A percentile compares a stretch with the other conserved stretches of the same genome.
phyloP scores from a whole-genome alignment of 495 filamentous ascomycete species.

The Penicillium subrubescens region DNA sequence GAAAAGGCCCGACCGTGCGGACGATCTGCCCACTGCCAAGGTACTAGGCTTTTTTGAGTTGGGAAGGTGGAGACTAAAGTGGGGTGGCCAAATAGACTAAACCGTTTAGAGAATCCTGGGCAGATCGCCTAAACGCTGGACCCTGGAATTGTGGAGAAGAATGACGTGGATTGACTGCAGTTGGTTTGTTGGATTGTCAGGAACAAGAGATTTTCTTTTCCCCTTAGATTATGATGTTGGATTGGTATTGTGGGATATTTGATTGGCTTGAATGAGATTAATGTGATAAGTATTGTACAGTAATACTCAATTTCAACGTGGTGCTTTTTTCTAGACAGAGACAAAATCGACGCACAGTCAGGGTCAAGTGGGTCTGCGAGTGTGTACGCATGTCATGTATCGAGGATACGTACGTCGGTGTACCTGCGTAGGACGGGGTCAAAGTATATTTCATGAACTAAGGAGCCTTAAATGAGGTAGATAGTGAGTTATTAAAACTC shows the following conservation, averaged over 20 bases:
- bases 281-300: too few species aligned
- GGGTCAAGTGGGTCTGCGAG: background rate
- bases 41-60: background rate
- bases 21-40: constrained; percentile 2
- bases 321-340: background rate
- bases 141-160: background rate
- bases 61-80: background rate
- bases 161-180: background rate
- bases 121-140: background rate
- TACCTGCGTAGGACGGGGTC: background rate
- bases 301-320: background rate
- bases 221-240: background rate
- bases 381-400: background rate
- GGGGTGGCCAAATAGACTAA: background rate
- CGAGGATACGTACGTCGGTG: background rate
- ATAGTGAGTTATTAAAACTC: too few species aligned
- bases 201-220: too few species aligned
- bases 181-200: background rate
- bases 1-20: background rate
- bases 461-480: too few species aligned
- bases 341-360: background rate
- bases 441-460: background rate
- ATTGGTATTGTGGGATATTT: background rate
- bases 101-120: background rate
- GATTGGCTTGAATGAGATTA: background rate